Percentiles rank a stretch among this genome's conserved stretches.
These are phyloP conservation scores for Luffa acutangula DNA, from an alignment of 306 rosid genomes.

Conservation along the genomic window DNA sequence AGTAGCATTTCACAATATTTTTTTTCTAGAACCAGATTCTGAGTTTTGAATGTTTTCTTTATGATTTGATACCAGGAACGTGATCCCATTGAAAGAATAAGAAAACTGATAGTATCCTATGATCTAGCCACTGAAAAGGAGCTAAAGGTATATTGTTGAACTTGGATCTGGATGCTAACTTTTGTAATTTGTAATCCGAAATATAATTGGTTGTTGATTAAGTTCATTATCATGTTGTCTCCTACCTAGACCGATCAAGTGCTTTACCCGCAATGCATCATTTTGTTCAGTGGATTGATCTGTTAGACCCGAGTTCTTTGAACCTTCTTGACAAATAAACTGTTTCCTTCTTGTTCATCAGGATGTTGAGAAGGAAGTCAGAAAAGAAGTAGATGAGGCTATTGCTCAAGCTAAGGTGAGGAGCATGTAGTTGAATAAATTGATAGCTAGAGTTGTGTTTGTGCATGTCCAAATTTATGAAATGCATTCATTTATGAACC, in stretches of 20 bases:
- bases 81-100: conserved; percentile 87
- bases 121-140: conserved; percentile 82
- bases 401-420: conserved; percentile 89
- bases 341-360: conserved; percentile 14
- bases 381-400: conserved; percentile 84
- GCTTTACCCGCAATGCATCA: neutral
- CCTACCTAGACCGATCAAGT: neutral
- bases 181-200: neutral
- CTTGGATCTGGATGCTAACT: neutral
- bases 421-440: neutral
- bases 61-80: conserved; percentile 58
- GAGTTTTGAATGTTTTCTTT: neutral
- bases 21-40: neutral
- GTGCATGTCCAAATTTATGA: neutral
- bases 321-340: neutral
- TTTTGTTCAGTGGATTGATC: neutral
- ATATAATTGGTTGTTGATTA: neutral
- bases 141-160: conserved; percentile 49
- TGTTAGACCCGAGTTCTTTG: neutral
- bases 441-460: neutral
- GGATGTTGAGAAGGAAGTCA: conserved; percentile 77
- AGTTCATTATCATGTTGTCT: neutral
- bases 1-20: neutral
- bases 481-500: neutral
- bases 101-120: conserved; percentile 64